Conservation (phyloP, 2,329 filamentous ascomycete species). For the Venturia pyrina region DNA sequence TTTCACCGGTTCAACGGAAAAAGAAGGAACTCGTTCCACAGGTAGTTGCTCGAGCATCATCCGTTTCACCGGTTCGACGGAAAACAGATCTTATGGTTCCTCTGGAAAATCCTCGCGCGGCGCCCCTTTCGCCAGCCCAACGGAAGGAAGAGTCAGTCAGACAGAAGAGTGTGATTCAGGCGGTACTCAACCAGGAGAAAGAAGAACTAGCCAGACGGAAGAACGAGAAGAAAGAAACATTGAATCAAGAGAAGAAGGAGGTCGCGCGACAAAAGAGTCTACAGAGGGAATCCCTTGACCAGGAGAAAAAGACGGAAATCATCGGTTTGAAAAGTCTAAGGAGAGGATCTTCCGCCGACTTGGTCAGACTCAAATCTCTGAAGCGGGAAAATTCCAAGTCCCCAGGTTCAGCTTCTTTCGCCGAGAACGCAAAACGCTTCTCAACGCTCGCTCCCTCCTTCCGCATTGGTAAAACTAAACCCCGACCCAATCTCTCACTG, state of each 20-base stretch:
- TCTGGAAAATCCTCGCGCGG: neutral
- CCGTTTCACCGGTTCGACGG: neutral
- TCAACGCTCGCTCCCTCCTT: neutral
- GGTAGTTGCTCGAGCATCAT: neutral
- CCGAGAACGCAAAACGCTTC: neutral
- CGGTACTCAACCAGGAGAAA: neutral
- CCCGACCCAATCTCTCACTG: neutral
- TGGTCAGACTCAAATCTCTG: neutral
- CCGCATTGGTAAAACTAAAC: neutral
- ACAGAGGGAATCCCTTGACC: neutral
- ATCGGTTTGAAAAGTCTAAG: neutral
- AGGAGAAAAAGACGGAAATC: neutral
- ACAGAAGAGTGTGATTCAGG: neutral
- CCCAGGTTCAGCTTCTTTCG: neutral
- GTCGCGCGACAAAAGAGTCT: neutral
- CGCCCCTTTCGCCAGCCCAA: neutral
- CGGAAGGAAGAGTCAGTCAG: neutral
- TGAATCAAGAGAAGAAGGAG: neutral
- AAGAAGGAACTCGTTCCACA: neutral
- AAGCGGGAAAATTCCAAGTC: neutral
- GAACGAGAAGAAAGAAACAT: neutral
- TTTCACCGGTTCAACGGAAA: neutral
- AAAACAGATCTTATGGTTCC: neutral
- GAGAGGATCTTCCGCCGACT: neutral
- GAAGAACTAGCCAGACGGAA: neutral